These are phyloP conservation scores for Hypericum perforatum DNA, from an alignment of 345 rosid genomes.

Conservation along the genomic window DNA sequence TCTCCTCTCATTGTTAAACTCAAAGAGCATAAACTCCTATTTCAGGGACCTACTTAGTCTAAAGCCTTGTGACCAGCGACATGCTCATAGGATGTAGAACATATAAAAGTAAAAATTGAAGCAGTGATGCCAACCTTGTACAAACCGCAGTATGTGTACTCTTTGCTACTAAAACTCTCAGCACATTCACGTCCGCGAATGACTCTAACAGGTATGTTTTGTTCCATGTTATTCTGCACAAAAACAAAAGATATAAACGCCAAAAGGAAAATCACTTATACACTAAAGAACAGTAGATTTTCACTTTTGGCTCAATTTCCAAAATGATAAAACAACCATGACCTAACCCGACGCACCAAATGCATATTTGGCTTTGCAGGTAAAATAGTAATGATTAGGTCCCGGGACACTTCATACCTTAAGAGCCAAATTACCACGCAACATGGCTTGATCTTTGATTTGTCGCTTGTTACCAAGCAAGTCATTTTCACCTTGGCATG, in stretches of 20 bases:
- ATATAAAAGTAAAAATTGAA: background rate
- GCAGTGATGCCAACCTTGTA: conserved; percentile 11
- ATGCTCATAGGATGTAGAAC: background rate
- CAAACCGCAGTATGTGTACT: conserved; percentile 28
- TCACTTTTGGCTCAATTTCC: too few species aligned
- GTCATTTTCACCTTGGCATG: conserved; percentile 21
- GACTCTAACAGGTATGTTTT: conserved; percentile 26
- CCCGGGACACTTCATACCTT: conserved; percentile 19
- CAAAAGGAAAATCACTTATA: too few species aligned
- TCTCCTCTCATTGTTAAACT: too few species aligned
- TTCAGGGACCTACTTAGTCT: too few species aligned
- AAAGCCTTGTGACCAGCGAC: too few species aligned
- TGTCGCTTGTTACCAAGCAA: conserved; percentile 12
- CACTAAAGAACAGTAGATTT: too few species aligned
- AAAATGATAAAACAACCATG: too few species aligned
- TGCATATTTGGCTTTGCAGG: too few species aligned
- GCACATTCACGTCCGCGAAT: conserved; percentile 15
- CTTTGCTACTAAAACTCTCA: conserved; percentile 4
- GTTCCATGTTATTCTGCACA: conserved; percentile 19
- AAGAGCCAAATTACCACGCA: conserved; percentile 27
- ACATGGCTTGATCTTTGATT: conserved; percentile 19
- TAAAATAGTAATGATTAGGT: too few species aligned
- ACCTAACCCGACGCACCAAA: too few species aligned
- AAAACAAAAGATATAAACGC: too few species aligned
- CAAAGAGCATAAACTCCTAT: too few species aligned